Conservation (phyloP, 2,329 filamentous ascomycete genomes). For the Apiospora sp. region DNA sequence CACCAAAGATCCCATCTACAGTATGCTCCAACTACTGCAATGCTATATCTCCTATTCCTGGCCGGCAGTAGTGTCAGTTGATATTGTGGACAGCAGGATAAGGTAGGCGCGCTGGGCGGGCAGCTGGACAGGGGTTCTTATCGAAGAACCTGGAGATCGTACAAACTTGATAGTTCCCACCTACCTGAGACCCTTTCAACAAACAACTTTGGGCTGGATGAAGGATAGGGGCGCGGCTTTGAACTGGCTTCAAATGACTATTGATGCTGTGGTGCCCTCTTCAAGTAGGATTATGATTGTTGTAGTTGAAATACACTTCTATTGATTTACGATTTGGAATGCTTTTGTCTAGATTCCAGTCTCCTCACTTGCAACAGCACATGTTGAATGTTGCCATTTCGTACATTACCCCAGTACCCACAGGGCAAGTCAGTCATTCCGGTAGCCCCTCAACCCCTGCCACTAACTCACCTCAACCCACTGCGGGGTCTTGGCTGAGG, state of each 20-base stretch:
- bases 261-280: not conserved
- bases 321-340: not conserved
- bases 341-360: not conserved
- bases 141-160: constrained; percentile 9
- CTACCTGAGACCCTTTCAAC: not conserved
- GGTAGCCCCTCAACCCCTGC: not conserved
- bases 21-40: not conserved
- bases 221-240: not conserved
- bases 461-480: constrained; percentile 9
- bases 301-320: not conserved
- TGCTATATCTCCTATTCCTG: not conserved
- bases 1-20: not conserved
- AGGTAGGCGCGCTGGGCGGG: constrained; percentile 5
- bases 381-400: not conserved
- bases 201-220: not conserved
- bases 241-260: not conserved
- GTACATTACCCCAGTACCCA: constrained; percentile 15
- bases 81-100: no score
- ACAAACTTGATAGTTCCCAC: not conserved
- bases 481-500: constrained; percentile 20
- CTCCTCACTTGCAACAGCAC: not conserved
- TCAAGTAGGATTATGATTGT: not conserved
- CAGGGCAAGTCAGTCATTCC: not conserved
- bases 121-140: not conserved
- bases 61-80: not conserved